Evolutionary conservation across 1,284 basidiomycete genomes (phyloP).

Genomic region (Neotropicomus parvogracilis): DNA sequence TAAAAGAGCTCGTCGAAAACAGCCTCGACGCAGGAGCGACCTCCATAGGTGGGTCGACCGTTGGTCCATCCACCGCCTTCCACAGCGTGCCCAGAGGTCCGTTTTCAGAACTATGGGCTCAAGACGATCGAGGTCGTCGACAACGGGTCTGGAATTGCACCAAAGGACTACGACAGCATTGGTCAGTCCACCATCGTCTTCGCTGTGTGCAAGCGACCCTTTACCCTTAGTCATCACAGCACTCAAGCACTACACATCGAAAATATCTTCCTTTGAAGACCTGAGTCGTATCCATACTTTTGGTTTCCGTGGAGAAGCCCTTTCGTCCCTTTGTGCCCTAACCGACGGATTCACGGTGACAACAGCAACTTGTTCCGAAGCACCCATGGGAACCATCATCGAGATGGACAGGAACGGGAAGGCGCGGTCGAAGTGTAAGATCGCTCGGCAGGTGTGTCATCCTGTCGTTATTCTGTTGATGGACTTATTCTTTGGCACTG

Average conservation of each 20-base stretch:
- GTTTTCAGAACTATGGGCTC: constrained; percentile 87
- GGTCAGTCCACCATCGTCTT: constrained; percentile 47
- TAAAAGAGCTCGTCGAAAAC: constrained; percentile 98
- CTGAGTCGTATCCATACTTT: constrained; percentile 79
- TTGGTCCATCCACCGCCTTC: not conserved
- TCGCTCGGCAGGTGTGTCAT: constrained; percentile 68
- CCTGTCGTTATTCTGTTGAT: not conserved
- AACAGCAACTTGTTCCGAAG: constrained; percentile 68
- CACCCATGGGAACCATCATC: constrained; percentile 77
- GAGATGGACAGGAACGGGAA: constrained; percentile 67
- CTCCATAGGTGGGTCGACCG: constrained; percentile 58
- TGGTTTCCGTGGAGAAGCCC: constrained; percentile 95
- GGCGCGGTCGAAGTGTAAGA: constrained; percentile 49
- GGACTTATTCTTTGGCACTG: not conserved
- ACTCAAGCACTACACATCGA: constrained; percentile 93
- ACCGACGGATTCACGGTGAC: constrained; percentile 67
- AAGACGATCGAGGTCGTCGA: constrained; percentile 89
- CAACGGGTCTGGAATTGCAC: constrained; percentile 85
- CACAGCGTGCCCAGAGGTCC: constrained; percentile 62
- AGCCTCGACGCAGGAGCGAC: constrained; percentile 91
- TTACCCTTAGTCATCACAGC: constrained; percentile 40
- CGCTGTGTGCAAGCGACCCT: not conserved
- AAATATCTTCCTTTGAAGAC: constrained; percentile 76
- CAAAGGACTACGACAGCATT: constrained; percentile 73
- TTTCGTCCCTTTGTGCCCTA: constrained; percentile 89